phyloP scores from a whole-genome alignment of 2,329 filamentous ascomycete species.

The Septoria linicola region DNA sequence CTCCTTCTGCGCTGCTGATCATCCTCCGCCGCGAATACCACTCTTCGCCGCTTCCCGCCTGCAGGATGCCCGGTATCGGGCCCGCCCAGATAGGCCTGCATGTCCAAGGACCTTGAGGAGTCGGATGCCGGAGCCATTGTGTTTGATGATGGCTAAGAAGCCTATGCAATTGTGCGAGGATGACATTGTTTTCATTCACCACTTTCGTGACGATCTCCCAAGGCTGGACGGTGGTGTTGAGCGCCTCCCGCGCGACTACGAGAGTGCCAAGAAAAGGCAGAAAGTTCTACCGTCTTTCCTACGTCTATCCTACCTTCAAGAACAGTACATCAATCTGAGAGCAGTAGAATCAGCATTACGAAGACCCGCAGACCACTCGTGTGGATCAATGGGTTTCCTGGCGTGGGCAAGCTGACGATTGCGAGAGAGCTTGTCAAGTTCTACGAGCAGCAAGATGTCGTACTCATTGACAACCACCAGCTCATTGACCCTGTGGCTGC shows the following conservation, averaged over 20 bases:
- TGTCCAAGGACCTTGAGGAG: not conserved
- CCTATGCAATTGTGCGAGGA: too few relatives aligned
- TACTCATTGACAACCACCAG: constrained; percentile 8
- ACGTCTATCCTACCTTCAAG: not conserved
- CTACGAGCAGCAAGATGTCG: not conserved
- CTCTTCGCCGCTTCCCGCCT: constrained; percentile 12
- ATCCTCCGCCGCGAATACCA: constrained; percentile 15
- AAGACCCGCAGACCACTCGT: not conserved
- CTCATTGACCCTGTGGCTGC: constrained; percentile 10
- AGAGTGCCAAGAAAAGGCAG: too few relatives aligned
- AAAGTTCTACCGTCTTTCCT: too few relatives aligned
- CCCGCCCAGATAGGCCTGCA: constrained; percentile 9
- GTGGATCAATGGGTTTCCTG: constrained; percentile 13
- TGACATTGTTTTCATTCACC: too few relatives aligned
- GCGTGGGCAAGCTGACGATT: constrained; percentile 4
- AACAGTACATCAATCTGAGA: not conserved
- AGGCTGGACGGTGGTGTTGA: too few relatives aligned
- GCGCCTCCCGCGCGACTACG: too few relatives aligned
- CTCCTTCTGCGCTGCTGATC: not conserved
- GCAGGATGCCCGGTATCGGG: constrained; percentile 9
- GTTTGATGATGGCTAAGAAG: not conserved
- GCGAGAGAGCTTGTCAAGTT: not conserved
- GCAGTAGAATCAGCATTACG: not conserved
- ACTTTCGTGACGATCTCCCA: too few relatives aligned
- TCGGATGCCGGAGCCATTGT: constrained; percentile 5